phyloP scores from a whole-genome alignment of 345 rosid species.

The Linum lewisii region DNA sequence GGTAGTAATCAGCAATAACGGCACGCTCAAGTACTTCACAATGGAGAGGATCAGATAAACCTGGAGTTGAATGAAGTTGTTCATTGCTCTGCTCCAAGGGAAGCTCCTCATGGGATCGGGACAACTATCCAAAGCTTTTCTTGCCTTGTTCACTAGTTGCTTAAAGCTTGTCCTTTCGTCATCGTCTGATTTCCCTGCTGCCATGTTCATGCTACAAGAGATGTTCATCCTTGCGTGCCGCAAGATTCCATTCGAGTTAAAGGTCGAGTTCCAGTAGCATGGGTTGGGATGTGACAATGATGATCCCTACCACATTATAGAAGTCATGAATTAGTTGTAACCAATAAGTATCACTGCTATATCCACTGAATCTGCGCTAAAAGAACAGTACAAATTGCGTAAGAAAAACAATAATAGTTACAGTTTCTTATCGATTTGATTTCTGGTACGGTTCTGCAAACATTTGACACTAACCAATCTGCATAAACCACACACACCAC shows the following conservation, averaged over 20 bases:
- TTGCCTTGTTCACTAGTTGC: slow-evolving; percentile 35
- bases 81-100: slow-evolving; percentile 66
- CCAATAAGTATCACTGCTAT: neutral
- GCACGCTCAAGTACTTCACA: slow-evolving; percentile 56
- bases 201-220: slow-evolving; percentile 47
- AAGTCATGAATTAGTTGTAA: neutral
- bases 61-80: slow-evolving; percentile 60
- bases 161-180: slow-evolving; percentile 39
- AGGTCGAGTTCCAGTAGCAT: slow-evolving; percentile 9
- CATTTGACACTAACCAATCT: no score
- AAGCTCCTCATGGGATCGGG: slow-evolving; percentile 76
- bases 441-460: no score
- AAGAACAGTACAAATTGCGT: no score
- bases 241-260: slow-evolving; percentile 20
- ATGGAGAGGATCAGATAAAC: slow-evolving; percentile 62
- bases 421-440: no score
- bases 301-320: slow-evolving; percentile 23
- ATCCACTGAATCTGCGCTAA: neutral
- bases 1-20: slow-evolving; percentile 60
- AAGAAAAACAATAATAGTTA: no score
- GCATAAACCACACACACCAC: no score
- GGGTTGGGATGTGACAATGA: slow-evolving; percentile 11
- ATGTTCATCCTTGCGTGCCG: slow-evolving; percentile 24
- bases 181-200: slow-evolving; percentile 51
- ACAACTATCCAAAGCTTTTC: slow-evolving; percentile 45